A percentile compares a stretch with the other conserved stretches of the same genome.
These are phyloP conservation scores for Lachnellula hyalina DNA, from an alignment of 2,329 filamentous ascomycete species.

Conservation along the genomic window DNA sequence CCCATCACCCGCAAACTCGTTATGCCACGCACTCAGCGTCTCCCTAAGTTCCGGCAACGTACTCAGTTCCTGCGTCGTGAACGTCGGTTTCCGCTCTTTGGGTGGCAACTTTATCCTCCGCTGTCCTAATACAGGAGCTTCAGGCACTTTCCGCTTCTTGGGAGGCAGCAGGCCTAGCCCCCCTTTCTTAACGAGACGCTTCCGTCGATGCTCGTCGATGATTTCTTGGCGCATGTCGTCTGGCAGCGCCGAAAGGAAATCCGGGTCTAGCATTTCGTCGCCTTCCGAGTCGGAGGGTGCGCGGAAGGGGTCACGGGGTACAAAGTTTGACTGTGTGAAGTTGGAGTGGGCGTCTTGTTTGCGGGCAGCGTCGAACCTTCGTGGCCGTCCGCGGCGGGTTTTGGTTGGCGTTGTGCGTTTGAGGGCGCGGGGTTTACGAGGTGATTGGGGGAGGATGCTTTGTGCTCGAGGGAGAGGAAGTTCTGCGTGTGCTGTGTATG, in stretches of 20 bases:
- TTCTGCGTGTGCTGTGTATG: slow-evolving; percentile 45
- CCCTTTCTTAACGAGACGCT: slow-evolving; percentile 52
- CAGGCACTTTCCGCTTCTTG: slow-evolving; percentile 19
- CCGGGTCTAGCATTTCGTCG: slow-evolving; percentile 36
- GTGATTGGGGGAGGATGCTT: slow-evolving; percentile 40
- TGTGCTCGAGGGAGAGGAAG: slow-evolving; percentile 13
- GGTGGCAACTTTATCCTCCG: slow-evolving; percentile 43
- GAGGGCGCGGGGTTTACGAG: slow-evolving; percentile 50
- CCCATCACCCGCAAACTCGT: slow-evolving; percentile 64
- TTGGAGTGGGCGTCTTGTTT: slow-evolving; percentile 49
- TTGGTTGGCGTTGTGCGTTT: slow-evolving; percentile 52
- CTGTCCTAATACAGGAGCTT: slow-evolving; percentile 10
- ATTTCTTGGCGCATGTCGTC: slow-evolving; percentile 76
- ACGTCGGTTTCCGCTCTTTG: slow-evolving; percentile 49
- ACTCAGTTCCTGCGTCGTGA: slow-evolving; percentile 54
- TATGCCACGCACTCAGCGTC: slow-evolving; percentile 72
- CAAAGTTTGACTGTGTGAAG: slow-evolving; percentile 70
- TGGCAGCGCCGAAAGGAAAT: slow-evolving; percentile 77
- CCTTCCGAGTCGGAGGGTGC: slow-evolving; percentile 13
- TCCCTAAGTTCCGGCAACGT: slow-evolving; percentile 60
- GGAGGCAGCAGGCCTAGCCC: slow-evolving; percentile 40
- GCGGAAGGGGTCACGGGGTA: slow-evolving; percentile 34
- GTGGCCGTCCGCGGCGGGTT: slow-evolving; percentile 41
- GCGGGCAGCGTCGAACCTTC: slow-evolving; percentile 12
- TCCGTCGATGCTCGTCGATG: slow-evolving; percentile 63